Percentiles rank a stretch among this genome's conserved stretches.
Conservation (phyloP, 2,329 filamentous ascomycete species). For the Fusarium sp. region DNA sequence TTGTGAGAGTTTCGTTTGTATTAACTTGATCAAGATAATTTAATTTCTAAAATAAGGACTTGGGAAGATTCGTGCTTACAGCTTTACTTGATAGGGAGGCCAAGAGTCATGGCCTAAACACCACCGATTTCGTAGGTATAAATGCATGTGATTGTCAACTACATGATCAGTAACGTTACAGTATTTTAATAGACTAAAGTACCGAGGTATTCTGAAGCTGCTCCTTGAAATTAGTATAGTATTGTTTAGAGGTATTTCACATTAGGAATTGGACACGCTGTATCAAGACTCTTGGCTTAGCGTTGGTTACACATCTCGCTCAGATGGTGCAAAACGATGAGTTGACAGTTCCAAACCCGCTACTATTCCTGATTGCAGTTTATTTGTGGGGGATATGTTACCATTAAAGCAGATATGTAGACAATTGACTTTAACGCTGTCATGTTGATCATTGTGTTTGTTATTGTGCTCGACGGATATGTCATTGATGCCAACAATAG, state of each 20-base stretch:
- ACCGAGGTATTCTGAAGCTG: not conserved
- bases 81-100: not conserved
- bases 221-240: not conserved
- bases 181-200: not conserved
- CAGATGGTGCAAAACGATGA: no score
- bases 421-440: no score
- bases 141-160: not conserved
- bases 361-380: not conserved
- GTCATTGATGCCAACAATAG: no score
- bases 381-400: not conserved
- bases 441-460: no score
- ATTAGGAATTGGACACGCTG: not conserved
- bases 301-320: no score
- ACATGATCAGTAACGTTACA: not conserved
- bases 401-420: not conserved
- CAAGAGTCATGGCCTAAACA: not conserved
- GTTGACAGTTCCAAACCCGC: not conserved
- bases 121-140: not conserved
- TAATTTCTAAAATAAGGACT: not conserved
- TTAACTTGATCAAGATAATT: not conserved
- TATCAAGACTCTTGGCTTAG: not conserved
- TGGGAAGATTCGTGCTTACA: not conserved
- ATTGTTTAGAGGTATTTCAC: not conserved
- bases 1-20: not conserved
- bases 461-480: no score